Base-by-base conservation (phyloP, 2,329 filamentous ascomycete species). In the Coniosporium tulheliwenetii region DNA sequence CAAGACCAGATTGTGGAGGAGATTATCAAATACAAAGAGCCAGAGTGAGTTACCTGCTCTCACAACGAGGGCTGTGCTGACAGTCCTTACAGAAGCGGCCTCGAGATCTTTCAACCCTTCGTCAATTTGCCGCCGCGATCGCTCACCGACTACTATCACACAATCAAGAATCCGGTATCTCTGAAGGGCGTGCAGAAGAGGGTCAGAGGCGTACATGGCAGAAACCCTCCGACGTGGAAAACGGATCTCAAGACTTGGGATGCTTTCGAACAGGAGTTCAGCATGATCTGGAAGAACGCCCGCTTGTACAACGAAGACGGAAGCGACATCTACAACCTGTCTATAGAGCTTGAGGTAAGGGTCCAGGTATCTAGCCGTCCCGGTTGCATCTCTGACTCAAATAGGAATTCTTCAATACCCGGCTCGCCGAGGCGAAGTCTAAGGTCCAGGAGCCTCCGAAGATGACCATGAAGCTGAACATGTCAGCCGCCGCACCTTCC, bases 231-330 rank as follows among this genome's bases (percentile, higher is more conserved):
- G 5, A 70, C 71, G 2, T 66, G 63, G 9, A 56, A 62, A 19
- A 80, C 79, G 38, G 77, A 85, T 38, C 85, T 86, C 60, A 87
- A 85, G 57, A 81, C 67, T 39, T 95, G 87, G 87, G 71, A 77
- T 42, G 71, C 77, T 1, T 85, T 94, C 48, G 85, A 85, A 56
- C 78, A 86, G 41, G 82, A 83, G 52, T 71, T 84, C 10, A 82
- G 78, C 51, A 70, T 84, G 40, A 77, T 95, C 36, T 95, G 87
- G 87, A 73, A 71, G 38, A 95, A 95, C 58, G 85, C 86, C 0
- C 81, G 78, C 52, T 80, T 80, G 44, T 95, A 89, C 66, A 95
- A 95, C 49, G 85, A 94, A 58, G 86, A 94, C 54, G 83, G 81
- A 3, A 94, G 87, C 52, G 81, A 85, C 12, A 87, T 94, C 39